These are phyloP conservation scores for Aspergillus steynii DNA, from an alignment of 495 filamentous ascomycete genomes.

Conservation along the genomic window DNA sequence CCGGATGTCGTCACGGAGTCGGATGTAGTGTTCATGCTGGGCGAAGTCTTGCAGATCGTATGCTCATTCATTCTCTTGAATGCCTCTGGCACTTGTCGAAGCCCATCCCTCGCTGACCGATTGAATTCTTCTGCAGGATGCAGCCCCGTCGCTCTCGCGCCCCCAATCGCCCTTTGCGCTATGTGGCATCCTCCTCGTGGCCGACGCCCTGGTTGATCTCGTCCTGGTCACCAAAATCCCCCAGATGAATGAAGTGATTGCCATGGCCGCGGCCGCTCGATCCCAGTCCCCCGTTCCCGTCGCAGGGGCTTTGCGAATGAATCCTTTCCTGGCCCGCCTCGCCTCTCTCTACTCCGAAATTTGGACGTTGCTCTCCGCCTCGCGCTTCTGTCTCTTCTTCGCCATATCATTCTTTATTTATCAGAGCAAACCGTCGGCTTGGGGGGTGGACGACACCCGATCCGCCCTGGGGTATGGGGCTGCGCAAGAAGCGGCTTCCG, in stretches of 20 bases:
- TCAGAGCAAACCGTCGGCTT: conserved; percentile 47
- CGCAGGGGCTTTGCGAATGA: conserved; percentile 21
- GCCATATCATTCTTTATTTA: conserved; percentile 68
- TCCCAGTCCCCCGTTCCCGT: conserved; percentile 15
- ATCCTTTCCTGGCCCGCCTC: conserved; percentile 29
- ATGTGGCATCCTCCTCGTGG: conserved; percentile 66
- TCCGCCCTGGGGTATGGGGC: conserved; percentile 15
- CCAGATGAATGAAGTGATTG: conserved; percentile 40
- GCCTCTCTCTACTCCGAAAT: conserved; percentile 66
- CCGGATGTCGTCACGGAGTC: conserved; percentile 73
- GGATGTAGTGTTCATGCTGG: conserved; percentile 77
- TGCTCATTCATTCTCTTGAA: conserved; percentile 12
- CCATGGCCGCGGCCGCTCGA: conserved; percentile 29
- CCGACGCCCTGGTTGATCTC: conserved; percentile 71
- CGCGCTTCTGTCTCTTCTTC: conserved; percentile 67
- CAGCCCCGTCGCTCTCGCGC: conserved; percentile 55
- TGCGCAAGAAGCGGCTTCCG: conserved; percentile 34
- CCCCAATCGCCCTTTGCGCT: conserved; percentile 69
- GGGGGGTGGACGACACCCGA: conserved; percentile 32
- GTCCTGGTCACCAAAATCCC: conserved; percentile 60
- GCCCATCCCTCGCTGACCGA: not conserved
- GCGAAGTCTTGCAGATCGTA: conserved; percentile 80
- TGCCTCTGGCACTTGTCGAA: not conserved
- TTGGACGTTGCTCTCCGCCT: conserved; percentile 71
- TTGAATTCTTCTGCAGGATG: conserved; percentile 24